phyloP scores from a whole-genome alignment of 805 yeast genomes.

The Tetrapisispora arboricola region DNA sequence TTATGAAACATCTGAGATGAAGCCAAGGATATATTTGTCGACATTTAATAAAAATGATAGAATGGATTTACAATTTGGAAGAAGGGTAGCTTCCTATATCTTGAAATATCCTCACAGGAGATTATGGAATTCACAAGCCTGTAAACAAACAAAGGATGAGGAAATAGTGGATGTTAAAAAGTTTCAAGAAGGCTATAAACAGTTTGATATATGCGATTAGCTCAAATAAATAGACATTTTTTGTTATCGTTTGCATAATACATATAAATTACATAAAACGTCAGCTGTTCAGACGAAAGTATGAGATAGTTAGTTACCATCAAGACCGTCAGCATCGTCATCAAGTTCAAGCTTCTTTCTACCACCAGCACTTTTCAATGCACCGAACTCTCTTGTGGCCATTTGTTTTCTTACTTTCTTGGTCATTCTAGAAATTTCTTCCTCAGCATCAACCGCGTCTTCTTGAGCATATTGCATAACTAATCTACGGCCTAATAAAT shows the following conservation, averaged over 20 bases:
- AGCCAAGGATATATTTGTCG: constrained; percentile 27
- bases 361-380: constrained; percentile 58
- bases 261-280: too few species aligned
- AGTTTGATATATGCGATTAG: constrained; percentile 38
- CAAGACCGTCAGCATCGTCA: constrained; percentile 26
- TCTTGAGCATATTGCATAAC: constrained; percentile 88
- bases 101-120: constrained; percentile 50
- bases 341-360: constrained; percentile 59
- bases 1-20: constrained; percentile 23
- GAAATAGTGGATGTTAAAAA: constrained; percentile 54
- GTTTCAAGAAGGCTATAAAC: constrained; percentile 47
- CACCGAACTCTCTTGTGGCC: constrained; percentile 63
- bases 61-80: constrained; percentile 74
- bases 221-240: too few species aligned
- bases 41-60: constrained; percentile 27
- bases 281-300: too few species aligned
- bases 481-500: constrained; percentile 86
- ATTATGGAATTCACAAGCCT: constrained; percentile 57
- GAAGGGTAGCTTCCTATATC: constrained; percentile 62
- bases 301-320: constrained; percentile 16
- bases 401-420: constrained; percentile 74
- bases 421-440: constrained; percentile 84
- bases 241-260: too few species aligned
- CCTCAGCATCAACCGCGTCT: constrained; percentile 77
- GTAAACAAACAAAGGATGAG: constrained; percentile 51